Conservation (phyloP, 169 alveolate genomes). For the Eimeria acervulina region DNA sequence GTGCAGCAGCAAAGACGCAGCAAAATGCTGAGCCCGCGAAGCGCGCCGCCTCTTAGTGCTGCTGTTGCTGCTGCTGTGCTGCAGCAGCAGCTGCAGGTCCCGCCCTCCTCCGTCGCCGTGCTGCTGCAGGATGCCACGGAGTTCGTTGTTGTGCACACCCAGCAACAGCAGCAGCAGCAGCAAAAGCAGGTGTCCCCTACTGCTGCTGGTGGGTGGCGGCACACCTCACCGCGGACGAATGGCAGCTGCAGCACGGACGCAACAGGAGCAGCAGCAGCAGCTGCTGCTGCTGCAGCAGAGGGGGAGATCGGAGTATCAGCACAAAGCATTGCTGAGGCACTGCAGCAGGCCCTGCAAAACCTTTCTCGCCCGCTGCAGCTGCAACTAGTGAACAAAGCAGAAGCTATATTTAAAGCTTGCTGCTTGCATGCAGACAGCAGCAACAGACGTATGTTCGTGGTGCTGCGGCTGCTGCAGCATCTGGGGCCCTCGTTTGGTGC, state of each 20-base stretch:
- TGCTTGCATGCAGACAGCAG: conserved; percentile 2
- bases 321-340: conserved; percentile 3
- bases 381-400: conserved; percentile 17
- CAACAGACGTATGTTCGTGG: conserved; percentile 14
- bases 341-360: conserved; percentile 47
- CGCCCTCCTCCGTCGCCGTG: conserved; percentile 56
- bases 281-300: neutral
- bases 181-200: neutral
- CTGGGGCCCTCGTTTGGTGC: conserved; percentile 17
- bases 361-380: conserved; percentile 27
- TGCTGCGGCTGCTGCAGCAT: neutral
- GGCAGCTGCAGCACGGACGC: neutral
- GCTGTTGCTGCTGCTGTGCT: conserved; percentile 7
- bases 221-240: neutral
- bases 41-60: neutral
- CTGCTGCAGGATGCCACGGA: conserved; percentile 56
- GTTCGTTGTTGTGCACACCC: conserved; percentile 42
- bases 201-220: neutral
- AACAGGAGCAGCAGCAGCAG: conserved; percentile 55
- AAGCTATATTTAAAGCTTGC: conserved; percentile 15
- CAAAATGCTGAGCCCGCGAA: neutral
- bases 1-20: conserved; percentile 34
- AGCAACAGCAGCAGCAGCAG: conserved; percentile 33
- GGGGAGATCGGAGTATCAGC: neutral
- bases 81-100: conserved; percentile 66